phyloP scores from a whole-genome alignment of 2,329 filamentous ascomycete genomes.

The Beauveria asiatica region DNA sequence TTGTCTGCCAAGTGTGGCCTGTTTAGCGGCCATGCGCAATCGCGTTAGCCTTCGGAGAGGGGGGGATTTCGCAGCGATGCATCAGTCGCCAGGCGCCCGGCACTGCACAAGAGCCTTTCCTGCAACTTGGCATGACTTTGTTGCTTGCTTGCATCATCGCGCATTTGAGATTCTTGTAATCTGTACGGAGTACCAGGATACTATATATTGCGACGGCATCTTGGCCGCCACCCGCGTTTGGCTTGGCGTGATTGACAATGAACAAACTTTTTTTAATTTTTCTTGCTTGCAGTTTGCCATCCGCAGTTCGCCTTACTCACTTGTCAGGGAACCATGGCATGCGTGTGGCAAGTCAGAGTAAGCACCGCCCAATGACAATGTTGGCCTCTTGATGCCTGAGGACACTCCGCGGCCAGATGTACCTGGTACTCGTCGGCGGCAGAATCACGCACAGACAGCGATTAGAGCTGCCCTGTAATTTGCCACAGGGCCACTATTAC shows the following conservation, averaged over 20 bases:
- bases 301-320: background rate
- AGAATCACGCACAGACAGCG: background rate
- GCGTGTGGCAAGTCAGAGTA: slow-evolving; percentile 2
- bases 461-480: background rate
- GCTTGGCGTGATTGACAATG: slow-evolving; percentile 1
- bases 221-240: background rate
- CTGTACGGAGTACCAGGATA: too few species aligned
- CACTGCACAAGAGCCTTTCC: background rate
- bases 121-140: background rate
- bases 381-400: slow-evolving; percentile 1
- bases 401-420: background rate
- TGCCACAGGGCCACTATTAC: too few species aligned
- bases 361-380: background rate
- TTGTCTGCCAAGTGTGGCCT: background rate
- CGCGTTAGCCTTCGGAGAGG: background rate
- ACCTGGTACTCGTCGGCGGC: background rate
- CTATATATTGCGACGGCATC: background rate
- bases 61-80: background rate
- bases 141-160: background rate
- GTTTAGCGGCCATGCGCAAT: background rate
- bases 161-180: too few species aligned
- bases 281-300: background rate
- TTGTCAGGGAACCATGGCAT: background rate
- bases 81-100: background rate
- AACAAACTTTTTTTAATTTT: background rate